Evolutionary conservation across 768 basidiomycete genomes (phyloP).

Genomic region (Grammothele lineata): DNA sequence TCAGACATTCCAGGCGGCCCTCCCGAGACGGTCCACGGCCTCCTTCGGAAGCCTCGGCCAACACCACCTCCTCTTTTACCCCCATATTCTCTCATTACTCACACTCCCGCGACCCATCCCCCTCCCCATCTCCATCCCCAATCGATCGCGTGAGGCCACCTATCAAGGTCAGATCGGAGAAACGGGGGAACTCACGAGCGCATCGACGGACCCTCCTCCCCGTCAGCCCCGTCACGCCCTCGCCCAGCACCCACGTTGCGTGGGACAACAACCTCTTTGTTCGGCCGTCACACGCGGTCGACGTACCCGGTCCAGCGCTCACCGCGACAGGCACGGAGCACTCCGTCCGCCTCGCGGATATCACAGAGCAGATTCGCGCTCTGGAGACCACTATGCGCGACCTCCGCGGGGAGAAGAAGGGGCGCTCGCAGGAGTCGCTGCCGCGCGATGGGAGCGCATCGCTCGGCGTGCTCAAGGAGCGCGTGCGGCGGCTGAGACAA

Average conservation of each 20-base stretch:
- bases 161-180: too few relatives aligned
- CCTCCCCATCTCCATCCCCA: too few relatives aligned
- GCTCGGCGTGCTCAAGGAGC: not conserved
- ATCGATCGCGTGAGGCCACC: too few relatives aligned
- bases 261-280: not conserved
- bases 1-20: too few relatives aligned
- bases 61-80: too few relatives aligned
- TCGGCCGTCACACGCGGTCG: constrained; percentile 5
- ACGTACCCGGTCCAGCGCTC: constrained; percentile 8
- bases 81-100: too few relatives aligned
- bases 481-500: not conserved
- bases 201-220: too few relatives aligned
- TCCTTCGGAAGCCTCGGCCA: too few relatives aligned
- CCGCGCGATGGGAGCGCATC: not conserved
- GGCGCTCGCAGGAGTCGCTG: not conserved
- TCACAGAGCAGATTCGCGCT: constrained; percentile 4
- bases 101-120: too few relatives aligned
- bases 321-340: constrained; percentile 8
- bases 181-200: too few relatives aligned
- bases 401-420: not conserved
- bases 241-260: not conserved
- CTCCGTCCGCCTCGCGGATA: constrained; percentile 5
- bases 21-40: too few relatives aligned
- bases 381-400: constrained; percentile 7
- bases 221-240: too few relatives aligned